phyloP scores from a whole-genome alignment of 1,284 basidiomycete species.

The Macrocybe sp. region DNA sequence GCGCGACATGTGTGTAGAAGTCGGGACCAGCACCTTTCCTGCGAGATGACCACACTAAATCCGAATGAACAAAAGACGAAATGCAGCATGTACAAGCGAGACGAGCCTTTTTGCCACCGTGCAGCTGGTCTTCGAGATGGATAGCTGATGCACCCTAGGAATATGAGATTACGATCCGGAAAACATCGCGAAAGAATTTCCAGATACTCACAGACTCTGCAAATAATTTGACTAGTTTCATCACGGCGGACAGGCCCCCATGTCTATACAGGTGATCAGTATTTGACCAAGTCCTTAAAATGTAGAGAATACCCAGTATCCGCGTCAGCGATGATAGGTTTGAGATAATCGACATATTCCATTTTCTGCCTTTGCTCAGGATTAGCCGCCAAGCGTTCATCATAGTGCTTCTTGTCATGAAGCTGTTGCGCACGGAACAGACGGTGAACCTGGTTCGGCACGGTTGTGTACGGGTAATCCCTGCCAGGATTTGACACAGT shows the following conservation, averaged over 20 bases:
- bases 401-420: slow-evolving; percentile 85
- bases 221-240: slow-evolving; percentile 94
- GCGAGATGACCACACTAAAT: slow-evolving; percentile 82
- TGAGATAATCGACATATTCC: slow-evolving; percentile 82
- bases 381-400: slow-evolving; percentile 71
- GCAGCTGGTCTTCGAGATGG: slow-evolving; percentile 90
- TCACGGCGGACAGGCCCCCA: slow-evolving; percentile 90
- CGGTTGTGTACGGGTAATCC: slow-evolving; percentile 93
- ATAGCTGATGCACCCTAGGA: slow-evolving; percentile 80
- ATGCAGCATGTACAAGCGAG: background rate
- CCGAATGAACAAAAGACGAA: background rate
- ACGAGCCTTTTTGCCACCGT: slow-evolving; percentile 82
- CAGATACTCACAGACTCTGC: slow-evolving; percentile 70
- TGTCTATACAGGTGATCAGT: slow-evolving; percentile 45
- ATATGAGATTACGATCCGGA: slow-evolving; percentile 1
- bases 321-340: slow-evolving; percentile 92
- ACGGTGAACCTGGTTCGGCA: slow-evolving; percentile 88
- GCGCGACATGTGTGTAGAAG: slow-evolving; percentile 81
- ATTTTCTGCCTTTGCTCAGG: slow-evolving; percentile 62
- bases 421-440: slow-evolving; percentile 83
- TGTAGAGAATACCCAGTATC: slow-evolving; percentile 74
- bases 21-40: slow-evolving; percentile 91
- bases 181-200: background rate
- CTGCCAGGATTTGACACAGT: slow-evolving; percentile 27
- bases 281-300: background rate